Evolutionary conservation across 2,329 filamentous ascomycete species (phyloP).

Genomic region (Magnaporthiopsis incrustans): DNA sequence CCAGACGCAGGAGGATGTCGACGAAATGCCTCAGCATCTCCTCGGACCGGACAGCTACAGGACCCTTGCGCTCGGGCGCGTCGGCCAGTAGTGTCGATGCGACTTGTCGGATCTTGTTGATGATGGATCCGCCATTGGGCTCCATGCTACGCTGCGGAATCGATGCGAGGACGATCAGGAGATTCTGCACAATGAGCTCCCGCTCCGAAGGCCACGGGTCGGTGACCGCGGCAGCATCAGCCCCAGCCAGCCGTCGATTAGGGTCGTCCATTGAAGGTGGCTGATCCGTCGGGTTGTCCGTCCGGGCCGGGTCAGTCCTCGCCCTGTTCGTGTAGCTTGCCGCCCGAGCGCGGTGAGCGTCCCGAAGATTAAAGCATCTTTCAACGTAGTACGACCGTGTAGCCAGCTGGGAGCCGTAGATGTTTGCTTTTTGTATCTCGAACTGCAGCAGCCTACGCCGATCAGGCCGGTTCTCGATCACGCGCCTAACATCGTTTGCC

Average conservation of each 20-base stretch:
- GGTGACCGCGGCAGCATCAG: not conserved
- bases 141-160: constrained; percentile 84
- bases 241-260: not conserved
- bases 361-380: constrained; percentile 71
- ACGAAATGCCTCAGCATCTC: constrained; percentile 66
- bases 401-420: constrained; percentile 72
- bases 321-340: not conserved
- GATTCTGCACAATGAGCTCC: constrained; percentile 72
- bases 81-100: constrained; percentile 69
- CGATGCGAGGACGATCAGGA: constrained; percentile 65
- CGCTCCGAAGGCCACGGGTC: constrained; percentile 66
- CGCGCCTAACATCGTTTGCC: constrained; percentile 40
- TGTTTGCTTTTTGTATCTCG: constrained; percentile 88
- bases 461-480: constrained; percentile 39
- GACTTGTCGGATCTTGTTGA: constrained; percentile 78
- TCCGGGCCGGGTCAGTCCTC: not conserved
- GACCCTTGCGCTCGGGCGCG: constrained; percentile 41
- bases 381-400: constrained; percentile 82
- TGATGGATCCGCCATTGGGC: constrained; percentile 55
- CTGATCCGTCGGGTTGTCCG: not conserved
- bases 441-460: constrained; percentile 58
- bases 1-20: constrained; percentile 65
- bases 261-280: not conserved
- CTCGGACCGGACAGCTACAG: constrained; percentile 50
- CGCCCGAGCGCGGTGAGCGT: constrained; percentile 26